phyloP scores from a whole-genome alignment of 805 yeast genomes.

The Lipomyces spencermartinsiae region DNA sequence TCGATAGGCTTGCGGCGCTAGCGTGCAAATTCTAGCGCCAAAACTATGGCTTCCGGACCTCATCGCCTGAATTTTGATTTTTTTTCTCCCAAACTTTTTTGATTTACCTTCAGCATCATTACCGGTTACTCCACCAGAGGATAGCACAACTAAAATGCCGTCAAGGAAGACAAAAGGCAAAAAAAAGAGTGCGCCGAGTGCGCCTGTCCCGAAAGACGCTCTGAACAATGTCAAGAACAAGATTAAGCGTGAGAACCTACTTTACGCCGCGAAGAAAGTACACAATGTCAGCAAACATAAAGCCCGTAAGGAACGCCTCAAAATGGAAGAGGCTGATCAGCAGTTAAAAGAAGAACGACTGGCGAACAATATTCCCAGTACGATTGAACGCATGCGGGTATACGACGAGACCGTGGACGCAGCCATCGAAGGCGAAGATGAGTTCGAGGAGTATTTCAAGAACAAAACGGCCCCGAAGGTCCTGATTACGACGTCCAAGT shows the following conservation, averaged over 20 bases:
- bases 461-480: slow-evolving; percentile 76
- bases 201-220: slow-evolving; percentile 25
- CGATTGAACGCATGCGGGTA: slow-evolving; percentile 83
- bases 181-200: slow-evolving; percentile 21
- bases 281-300: slow-evolving; percentile 74
- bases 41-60: neutral
- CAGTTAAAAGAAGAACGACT: slow-evolving; percentile 81
- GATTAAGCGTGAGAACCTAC: slow-evolving; percentile 35
- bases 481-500: slow-evolving; percentile 83
- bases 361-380: slow-evolving; percentile 75
- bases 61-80: neutral
- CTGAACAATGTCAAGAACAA: slow-evolving; percentile 29
- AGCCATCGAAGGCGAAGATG: slow-evolving; percentile 54
- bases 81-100: neutral
- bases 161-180: slow-evolving; percentile 24
- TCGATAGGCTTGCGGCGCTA: neutral
- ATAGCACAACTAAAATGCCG: slow-evolving; percentile 19
- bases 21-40: neutral
- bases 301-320: slow-evolving; percentile 80
- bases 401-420: slow-evolving; percentile 78
- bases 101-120: neutral
- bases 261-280: slow-evolving; percentile 25
- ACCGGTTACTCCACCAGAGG: neutral
- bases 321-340: slow-evolving; percentile 83
- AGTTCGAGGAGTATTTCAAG: slow-evolving; percentile 63